Conservation (phyloP, 371 early-diverging fungal genomes). For the Rhizopus arrhizus region DNA sequence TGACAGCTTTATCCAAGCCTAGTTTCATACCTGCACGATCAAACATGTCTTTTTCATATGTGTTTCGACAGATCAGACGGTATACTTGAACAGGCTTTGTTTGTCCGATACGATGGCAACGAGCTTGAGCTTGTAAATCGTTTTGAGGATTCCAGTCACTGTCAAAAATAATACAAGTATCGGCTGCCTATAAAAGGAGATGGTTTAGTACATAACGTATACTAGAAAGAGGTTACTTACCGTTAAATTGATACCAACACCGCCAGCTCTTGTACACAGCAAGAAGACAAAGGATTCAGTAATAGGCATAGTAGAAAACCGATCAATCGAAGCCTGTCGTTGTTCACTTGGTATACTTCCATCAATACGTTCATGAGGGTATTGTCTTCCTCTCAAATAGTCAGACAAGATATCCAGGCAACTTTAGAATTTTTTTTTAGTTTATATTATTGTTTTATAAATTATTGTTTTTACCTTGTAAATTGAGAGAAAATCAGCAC, state of each 20-base stretch:
- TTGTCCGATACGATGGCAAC: slow-evolving; percentile 94
- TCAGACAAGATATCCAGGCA: slow-evolving; percentile 67
- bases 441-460: neutral
- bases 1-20: slow-evolving; percentile 86
- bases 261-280: slow-evolving; percentile 87
- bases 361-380: slow-evolving; percentile 87
- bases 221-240: slow-evolving; percentile 14
- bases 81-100: slow-evolving; percentile 87
- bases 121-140: slow-evolving; percentile 92
- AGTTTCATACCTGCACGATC: slow-evolving; percentile 91
- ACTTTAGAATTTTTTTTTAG: slow-evolving; percentile 10
- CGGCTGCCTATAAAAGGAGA: slow-evolving; percentile 64
- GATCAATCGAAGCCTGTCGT: slow-evolving; percentile 91
- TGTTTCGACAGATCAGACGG: slow-evolving; percentile 86
- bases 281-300: slow-evolving; percentile 82
- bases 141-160: slow-evolving; percentile 97
- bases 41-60: slow-evolving; percentile 95
- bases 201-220: too few relatives aligned
- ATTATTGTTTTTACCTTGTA: slow-evolving; percentile 55
- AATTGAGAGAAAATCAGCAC: slow-evolving; percentile 96
- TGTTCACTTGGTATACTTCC: slow-evolving; percentile 85
- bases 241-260: slow-evolving; percentile 91
- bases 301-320: slow-evolving; percentile 77
- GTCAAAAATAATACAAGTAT: slow-evolving; percentile 93
- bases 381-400: slow-evolving; percentile 74